Evolutionary conservation across 176 grass and related monocot species (phyloP).

Genomic region (Carex parvula): DNA sequence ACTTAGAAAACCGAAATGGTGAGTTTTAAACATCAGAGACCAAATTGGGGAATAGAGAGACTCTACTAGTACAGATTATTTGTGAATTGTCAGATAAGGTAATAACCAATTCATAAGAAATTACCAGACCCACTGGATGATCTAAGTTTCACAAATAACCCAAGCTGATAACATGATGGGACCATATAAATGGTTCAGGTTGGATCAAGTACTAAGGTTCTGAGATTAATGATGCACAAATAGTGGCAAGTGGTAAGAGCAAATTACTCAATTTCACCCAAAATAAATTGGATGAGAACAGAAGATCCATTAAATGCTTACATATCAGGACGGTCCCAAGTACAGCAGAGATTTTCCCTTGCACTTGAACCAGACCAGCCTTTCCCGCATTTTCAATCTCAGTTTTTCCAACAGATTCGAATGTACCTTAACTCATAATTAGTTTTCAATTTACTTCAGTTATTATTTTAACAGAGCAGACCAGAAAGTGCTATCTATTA

Average conservation of each 20-base stretch:
- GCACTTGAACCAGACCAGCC: slow-evolving; percentile 71
- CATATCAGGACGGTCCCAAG: slow-evolving; percentile 82
- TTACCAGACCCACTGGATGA: background rate
- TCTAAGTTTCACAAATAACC: background rate
- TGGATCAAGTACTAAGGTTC: background rate
- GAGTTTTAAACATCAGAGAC: background rate
- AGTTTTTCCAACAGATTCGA: slow-evolving; percentile 59
- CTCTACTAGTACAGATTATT: background rate
- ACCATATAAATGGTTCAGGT: background rate
- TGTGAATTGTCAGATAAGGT: background rate
- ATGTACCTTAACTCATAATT: slow-evolving; percentile 42
- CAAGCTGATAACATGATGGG: background rate
- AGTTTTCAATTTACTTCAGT: background rate
- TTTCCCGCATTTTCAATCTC: slow-evolving; percentile 80
- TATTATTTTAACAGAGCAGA: background rate
- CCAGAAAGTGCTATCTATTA: background rate
- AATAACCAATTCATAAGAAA: background rate
- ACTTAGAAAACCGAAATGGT: background rate
- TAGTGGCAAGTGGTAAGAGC: background rate
- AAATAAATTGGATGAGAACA: background rate
- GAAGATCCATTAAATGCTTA: slow-evolving; percentile 30
- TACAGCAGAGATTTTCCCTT: slow-evolving; percentile 87
- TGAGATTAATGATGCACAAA: background rate
- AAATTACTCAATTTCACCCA: background rate
- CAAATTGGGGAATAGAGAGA: background rate